Evolutionary conservation across 345 rosid species (phyloP), one percentile per base, ranked within the genome.

Genomic region (Theobroma cacao): DNA sequence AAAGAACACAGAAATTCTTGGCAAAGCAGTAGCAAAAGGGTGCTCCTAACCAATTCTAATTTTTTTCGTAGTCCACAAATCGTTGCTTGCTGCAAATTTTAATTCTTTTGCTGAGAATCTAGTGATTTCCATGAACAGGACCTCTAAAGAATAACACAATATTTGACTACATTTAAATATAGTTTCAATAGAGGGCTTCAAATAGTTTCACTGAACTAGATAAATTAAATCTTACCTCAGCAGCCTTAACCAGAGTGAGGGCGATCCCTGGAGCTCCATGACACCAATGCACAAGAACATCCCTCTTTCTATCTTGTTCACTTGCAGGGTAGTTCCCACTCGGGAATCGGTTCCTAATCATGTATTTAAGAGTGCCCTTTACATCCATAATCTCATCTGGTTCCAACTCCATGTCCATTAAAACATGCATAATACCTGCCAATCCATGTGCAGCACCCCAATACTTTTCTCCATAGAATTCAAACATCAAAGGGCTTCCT

Each of bases 401-500:
- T 81, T 84, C 87, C 78, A 91, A 83, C 74, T 86, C 83, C 81
- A 84, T 77, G 83, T 86, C 87, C 91, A 91, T 90, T 85, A 91
- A 75, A 63, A 86, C 89, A 76, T 89, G 85, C 80, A 91, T 85
- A 70, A 90, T 90, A 38, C 96, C 96, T 38, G 92, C 91, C 82
- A 91, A 78, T 26, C 95, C 96, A 82, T 90, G 91, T 53, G 93
- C 96, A 77, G 93, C 93, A 75, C 96, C 95, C 93, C 91, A 90
- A 55, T 91, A 90, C 88, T 72, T 90, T 64, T 85, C 75, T 55
- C 96, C 90, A 80, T 91, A 82, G 92, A 89, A 91, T 81, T 91
- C 89, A 75, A 79, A 91, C 93, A 90, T 90, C 80, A 91, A 83
- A 18, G 93, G 89, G 5, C 85, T 83, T 78, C 79, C 81, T 43